Evolutionary conservation across 2,329 filamentous ascomycete species (phyloP), one percentile per base, ranked within the genome.

Genomic region (Calonectria pseudoturangicola): DNA sequence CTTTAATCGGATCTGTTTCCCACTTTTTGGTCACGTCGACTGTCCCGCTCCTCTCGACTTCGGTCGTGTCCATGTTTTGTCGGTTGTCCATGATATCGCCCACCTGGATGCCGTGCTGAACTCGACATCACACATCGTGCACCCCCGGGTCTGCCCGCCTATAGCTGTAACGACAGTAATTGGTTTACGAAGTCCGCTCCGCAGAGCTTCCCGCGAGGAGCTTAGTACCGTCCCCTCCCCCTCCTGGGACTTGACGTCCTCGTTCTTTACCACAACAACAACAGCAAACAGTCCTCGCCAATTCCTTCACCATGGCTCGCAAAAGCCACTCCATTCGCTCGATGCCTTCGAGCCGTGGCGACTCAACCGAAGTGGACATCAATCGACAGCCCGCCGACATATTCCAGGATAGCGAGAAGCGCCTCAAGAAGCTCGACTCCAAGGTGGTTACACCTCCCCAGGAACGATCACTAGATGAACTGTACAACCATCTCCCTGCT

Each of bases 401-500:
- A 18, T 70, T 75, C 45, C 41, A 71, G 64, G 68, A 76, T 9
- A 67, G 77, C 8, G 75, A 76, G 39, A 77, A 76, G 58, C 36
- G 73, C 27, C 76, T 88, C 45, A 79, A 83, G 71, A 87, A 87
- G 80, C 83, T 83, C 71, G 87, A 89, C 74, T 87, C 86, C 58
- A 84, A 85, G 64, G 82, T 85, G n/a, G 72, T 81, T 9, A 77
- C 79, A 56, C 79, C 81, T 15, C 71, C 81, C 13, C 73, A 79
- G 51, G 78, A 81, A 13, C 81, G 84, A 21, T 86, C 87, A 48
- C 79, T 86, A 4, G 86, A 88, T 36, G 89, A 92, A 78, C 85
- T 89, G 4, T 92, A 91, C 79, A 85, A 86, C 30, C 90, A 94
- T 81, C 86, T 96, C 4, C 90, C 93, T 2, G 83, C 89, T 10